Conservation (phyloP, 192 early-diverging fungal species). For the Linderina pennispora region DNA sequence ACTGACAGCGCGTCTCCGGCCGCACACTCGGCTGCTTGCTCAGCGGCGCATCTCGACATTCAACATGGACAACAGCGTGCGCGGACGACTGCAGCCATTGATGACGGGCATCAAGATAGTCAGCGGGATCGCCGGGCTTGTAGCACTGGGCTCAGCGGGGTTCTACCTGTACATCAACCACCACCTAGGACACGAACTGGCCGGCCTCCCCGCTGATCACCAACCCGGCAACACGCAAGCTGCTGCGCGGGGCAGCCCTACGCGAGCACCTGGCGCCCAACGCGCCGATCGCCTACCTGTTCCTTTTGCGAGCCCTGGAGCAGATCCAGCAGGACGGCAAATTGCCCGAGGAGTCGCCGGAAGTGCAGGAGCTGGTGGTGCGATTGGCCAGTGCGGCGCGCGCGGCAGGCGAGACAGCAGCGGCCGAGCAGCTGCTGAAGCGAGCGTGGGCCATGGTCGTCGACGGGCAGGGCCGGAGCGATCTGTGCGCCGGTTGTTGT, state of each 20-base stretch:
- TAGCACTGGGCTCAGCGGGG: constrained; percentile 11
- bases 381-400: constrained; percentile 26
- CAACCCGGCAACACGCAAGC: constrained; percentile 9
- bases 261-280: constrained; percentile 39
- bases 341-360: constrained; percentile 13
- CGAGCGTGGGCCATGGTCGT: constrained; percentile 11
- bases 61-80: constrained; percentile 24
- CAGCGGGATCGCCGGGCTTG: constrained; percentile 13
- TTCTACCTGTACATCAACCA: constrained; percentile 12
- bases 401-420: constrained; percentile 16
- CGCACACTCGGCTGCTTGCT: no score
- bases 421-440: constrained; percentile 20
- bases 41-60: constrained; percentile 24
- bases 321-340: constrained; percentile 23
- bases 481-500: neutral
- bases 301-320: constrained; percentile 27
- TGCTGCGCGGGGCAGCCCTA: constrained; percentile 30
- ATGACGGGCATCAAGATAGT: constrained; percentile 17
- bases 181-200: constrained; percentile 16
- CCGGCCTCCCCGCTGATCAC: constrained; percentile 9
- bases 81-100: constrained; percentile 31
- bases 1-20: no score
- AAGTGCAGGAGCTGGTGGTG: constrained; percentile 31
- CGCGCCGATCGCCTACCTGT: constrained; percentile 31
- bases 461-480: neutral